Percentiles rank a stretch among this genome's conserved stretches.
These are phyloP conservation scores for Cupressus sempervirens DNA, from an alignment of 75 land plant genomes.

Conservation along the genomic window DNA sequence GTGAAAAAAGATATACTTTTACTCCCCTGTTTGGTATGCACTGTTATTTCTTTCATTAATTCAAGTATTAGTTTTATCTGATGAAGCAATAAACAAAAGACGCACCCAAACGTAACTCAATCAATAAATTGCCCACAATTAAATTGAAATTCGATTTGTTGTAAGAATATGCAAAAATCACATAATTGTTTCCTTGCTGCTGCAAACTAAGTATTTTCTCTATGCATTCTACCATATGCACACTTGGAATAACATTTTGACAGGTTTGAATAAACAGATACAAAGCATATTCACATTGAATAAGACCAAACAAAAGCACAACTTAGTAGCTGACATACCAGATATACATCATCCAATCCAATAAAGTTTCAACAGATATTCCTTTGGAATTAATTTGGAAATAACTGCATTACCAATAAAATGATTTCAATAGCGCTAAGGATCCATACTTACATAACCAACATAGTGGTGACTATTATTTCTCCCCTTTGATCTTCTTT, in stretches of 20 bases:
- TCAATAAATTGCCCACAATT: not conserved
- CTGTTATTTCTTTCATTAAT: too few relatives aligned
- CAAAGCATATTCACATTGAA: not conserved
- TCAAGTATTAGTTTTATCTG: too few relatives aligned
- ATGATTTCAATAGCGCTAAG: not conserved
- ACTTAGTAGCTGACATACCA: not conserved
- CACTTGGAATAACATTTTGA: not conserved
- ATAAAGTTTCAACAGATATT: not conserved
- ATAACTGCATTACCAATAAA: not conserved
- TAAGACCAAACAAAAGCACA: not conserved
- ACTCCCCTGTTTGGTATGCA: too few relatives aligned
- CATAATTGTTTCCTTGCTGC: not conserved
- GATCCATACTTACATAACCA: conserved; percentile 8
- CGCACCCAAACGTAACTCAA: not conserved
- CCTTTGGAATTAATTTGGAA: not conserved
- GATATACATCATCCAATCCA: conserved; percentile 4
- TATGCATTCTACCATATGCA: not conserved
- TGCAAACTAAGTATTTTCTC: not conserved
- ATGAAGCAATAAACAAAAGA: not conserved
- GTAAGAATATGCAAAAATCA: not conserved
- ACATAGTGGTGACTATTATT: not conserved
- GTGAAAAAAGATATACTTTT: too few relatives aligned
- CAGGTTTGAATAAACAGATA: not conserved
- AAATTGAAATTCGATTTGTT: not conserved
- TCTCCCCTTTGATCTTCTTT: conserved; percentile 8